Base-by-base conservation (phyloP, 1,284 basidiomycete genomes). In the Retiboletus fuscus region DNA sequence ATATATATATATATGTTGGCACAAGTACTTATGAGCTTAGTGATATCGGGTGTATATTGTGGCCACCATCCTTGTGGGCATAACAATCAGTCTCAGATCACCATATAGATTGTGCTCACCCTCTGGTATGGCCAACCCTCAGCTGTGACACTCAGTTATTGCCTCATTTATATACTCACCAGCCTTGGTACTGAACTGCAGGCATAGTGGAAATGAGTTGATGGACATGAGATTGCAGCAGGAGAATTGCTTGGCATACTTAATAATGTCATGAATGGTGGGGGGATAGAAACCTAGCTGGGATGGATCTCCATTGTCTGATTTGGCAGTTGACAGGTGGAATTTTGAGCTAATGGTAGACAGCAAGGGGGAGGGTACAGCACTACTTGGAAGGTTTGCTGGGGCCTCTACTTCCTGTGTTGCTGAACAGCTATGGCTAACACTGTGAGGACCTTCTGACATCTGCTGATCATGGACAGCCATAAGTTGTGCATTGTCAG, bases 11-110 rank as follows among this genome's bases (percentile, higher is more conserved):
- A n/a, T n/a, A n/a, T n/a, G n/a, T n/a, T n/a, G n/a, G n/a, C n/a
- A n/a, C n/a, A n/a, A n/a, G n/a, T n/a, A n/a, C n/a, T n/a, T n/a
- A n/a, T n/a, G 5, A 67, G 24, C 26, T 67, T 67, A 30, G 57
- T n/a, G 26, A 67, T 43, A 3, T 39, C 18, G 12, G 8, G 2
- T 12, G n/a, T 20, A 58, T 47, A 20, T 15, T 68, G 20, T 8
- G 67, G 67, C 67, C 51, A 68, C 61, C 61, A 68, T 2, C 67
- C 51, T 64, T 11, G 24, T 24, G 47, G 47, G 47, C 22, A 49
- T n/a, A n/a, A n/a, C 20, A 22, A 6, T 58, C 18, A 58, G 57
- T 58, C 34, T 55, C 28, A 30, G 26, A 15, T 30, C 5, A 12
- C 11, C 16, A n/a, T 24, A 3, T 3, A 3, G 24, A 22, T 22